Conservation (phyloP, 2,329 filamentous ascomycete genomes). For the Arthroderma uncinatum region DNA sequence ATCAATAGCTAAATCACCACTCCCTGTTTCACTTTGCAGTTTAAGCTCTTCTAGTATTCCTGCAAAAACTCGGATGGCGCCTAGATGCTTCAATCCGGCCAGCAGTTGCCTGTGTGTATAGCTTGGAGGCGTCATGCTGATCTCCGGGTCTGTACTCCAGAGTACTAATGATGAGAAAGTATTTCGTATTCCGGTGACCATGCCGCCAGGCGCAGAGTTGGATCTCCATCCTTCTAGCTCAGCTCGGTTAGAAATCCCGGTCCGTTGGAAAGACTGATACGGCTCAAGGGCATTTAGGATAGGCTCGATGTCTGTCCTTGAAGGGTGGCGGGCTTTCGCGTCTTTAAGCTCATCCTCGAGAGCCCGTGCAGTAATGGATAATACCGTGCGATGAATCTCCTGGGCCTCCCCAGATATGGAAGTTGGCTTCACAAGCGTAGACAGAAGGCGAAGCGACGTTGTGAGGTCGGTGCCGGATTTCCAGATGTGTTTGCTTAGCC, state of each 20-base stretch:
- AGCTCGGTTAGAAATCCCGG: slow-evolving; percentile 34
- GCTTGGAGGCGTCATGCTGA: slow-evolving; percentile 42
- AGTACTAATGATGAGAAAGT: slow-evolving; percentile 42
- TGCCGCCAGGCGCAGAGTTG: slow-evolving; percentile 34
- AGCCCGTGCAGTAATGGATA: slow-evolving; percentile 44
- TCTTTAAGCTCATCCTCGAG: slow-evolving; percentile 44
- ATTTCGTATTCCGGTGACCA: slow-evolving; percentile 39
- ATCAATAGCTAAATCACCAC: slow-evolving; percentile 35
- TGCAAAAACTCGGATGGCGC: slow-evolving; percentile 29
- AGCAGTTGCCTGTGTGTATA: slow-evolving; percentile 48
- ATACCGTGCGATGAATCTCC: slow-evolving; percentile 49
- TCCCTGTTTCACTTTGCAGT: slow-evolving; percentile 30
- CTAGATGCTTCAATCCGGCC: slow-evolving; percentile 31
- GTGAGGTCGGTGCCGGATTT: slow-evolving; percentile 40
- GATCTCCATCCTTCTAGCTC: slow-evolving; percentile 45
- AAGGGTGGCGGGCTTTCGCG: slow-evolving; percentile 39
- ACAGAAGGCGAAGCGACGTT: slow-evolving; percentile 44
- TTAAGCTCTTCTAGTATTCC: slow-evolving; percentile 35
- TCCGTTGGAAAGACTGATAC: slow-evolving; percentile 42
- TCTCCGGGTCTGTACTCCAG: slow-evolving; percentile 43
- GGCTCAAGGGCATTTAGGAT: slow-evolving; percentile 43
- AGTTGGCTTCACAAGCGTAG: slow-evolving; percentile 45
- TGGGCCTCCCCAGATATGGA: slow-evolving; percentile 50
- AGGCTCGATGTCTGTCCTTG: slow-evolving; percentile 42
- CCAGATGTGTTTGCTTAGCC: slow-evolving; percentile 48